These are phyloP conservation scores for Ophiostoma sp. DNA, from an alignment of 2,329 filamentous ascomycete species.

Conservation along the genomic window DNA sequence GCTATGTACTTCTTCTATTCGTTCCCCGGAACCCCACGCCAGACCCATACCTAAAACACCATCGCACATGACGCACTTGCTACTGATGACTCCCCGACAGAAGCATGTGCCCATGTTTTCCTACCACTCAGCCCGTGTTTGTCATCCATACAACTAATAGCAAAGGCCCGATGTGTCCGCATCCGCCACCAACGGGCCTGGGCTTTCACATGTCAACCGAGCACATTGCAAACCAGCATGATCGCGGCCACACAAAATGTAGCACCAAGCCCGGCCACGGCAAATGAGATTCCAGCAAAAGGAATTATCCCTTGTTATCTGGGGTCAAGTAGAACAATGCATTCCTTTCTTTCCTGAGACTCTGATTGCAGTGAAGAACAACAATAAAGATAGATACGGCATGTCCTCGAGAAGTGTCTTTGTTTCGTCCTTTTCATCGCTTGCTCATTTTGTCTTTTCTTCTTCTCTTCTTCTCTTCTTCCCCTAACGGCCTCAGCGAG, in stretches of 20 bases:
- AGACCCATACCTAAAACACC: slow-evolving; percentile 1
- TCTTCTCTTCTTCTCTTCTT: background rate
- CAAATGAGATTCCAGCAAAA: background rate
- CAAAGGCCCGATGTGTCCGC: background rate
- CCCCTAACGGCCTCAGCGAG: background rate
- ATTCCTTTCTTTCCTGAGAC: background rate
- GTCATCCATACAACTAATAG: background rate
- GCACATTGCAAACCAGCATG: background rate
- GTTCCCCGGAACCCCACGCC: slow-evolving; percentile 10
- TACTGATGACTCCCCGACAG: background rate
- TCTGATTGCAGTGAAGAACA: background rate
- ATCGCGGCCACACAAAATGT: background rate
- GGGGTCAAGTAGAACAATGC: background rate
- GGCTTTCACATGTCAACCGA: slow-evolving; percentile 10
- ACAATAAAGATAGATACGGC: background rate
- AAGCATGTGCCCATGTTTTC: background rate
- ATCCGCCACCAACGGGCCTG: slow-evolving; percentile 3
- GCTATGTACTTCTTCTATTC: background rate
- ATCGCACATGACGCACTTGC: background rate
- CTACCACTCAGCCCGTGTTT: background rate
- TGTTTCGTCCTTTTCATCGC: background rate
- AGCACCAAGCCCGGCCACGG: background rate
- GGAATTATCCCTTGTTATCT: background rate
- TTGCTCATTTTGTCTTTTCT: background rate
- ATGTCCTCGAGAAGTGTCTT: slow-evolving; percentile 1